These are phyloP conservation scores for Fusarium sp. DNA, from an alignment of 2,329 filamentous ascomycete species.

Conservation along the genomic window DNA sequence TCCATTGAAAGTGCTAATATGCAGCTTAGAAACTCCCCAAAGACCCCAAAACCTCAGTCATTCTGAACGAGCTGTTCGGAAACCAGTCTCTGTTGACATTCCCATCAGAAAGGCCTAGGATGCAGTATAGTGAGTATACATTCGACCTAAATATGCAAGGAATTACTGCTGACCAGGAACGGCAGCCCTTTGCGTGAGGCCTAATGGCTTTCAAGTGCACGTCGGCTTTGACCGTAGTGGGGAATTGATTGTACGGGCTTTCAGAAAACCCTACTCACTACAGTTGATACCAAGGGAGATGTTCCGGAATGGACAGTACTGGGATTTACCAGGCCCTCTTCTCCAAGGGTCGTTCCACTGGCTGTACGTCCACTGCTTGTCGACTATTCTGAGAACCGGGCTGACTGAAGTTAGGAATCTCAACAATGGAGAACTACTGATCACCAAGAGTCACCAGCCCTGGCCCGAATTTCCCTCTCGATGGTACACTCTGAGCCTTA, in stretches of 20 bases:
- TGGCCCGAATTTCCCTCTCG: slow-evolving; percentile 26
- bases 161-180: background rate
- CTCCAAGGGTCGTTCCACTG: slow-evolving; percentile 66
- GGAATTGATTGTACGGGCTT: slow-evolving; percentile 43
- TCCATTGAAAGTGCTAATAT: slow-evolving; percentile 1
- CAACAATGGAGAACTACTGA: slow-evolving; percentile 28
- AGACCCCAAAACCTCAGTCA: slow-evolving; percentile 53
- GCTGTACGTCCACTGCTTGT: slow-evolving; percentile 53
- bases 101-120: slow-evolving; percentile 62
- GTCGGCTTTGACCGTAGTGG: slow-evolving; percentile 44
- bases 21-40: slow-evolving; percentile 58
- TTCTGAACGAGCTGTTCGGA: slow-evolving; percentile 64
- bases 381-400: too few relatives aligned
- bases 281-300: slow-evolving; percentile 34
- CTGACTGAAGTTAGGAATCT: slow-evolving; percentile 23
- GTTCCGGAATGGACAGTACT: slow-evolving; percentile 22
- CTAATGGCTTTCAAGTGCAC: slow-evolving; percentile 62
- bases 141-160: background rate
- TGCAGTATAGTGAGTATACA: slow-evolving; percentile 57
- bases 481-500: slow-evolving; percentile 26
- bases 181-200: slow-evolving; percentile 19
- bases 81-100: slow-evolving; percentile 61
- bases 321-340: slow-evolving; percentile 62
- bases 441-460: slow-evolving; percentile 25
- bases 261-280: slow-evolving; percentile 22